Evolutionary conservation across 768 basidiomycete genomes (phyloP), one percentile per base, ranked within the genome.

Genomic region (Dendrothele bispora): DNA sequence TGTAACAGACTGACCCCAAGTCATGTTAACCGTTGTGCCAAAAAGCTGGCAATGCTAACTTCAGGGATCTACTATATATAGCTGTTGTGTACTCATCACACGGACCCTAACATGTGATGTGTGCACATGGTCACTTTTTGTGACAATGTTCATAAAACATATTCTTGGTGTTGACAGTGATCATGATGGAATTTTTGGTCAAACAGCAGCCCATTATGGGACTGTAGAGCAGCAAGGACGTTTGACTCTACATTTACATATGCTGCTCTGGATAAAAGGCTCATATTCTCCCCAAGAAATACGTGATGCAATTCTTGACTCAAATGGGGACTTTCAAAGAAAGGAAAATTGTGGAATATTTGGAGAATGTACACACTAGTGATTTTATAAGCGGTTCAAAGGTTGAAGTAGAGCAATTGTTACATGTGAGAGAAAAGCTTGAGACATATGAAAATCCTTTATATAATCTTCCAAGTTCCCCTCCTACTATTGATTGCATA

Each of bases 151-250:
- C 44, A 25, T 60, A 8, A 50, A 42, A 26, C 41, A 56, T 43
- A 38, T 55, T 2, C 35, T 59, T 1, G 45, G 51, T 1, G 14
- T 30, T 15, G 32, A 53, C 14, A 43, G 6, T 17, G 32, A 50
- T 38, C 25, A 44, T 18, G 20, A 8, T 1, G 51, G 58, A 34
- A 14, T 49, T 14, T 57, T 49, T 44, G 59, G 61, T 4, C 8
- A 46, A 0, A 55, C 55, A 11, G 17, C 26, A 3, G 50, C 39
- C 0, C 58, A 57, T 30, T 62, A 62, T 53, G 61, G 57, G 10
- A 62, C 57, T 1, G 61, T 62, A 4, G 57, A 62, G 32, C 38
- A 49, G n/a, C 61, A 62, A 44, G 59, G 59, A 17, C 43, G 55
- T 4, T 29, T 56, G 2, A 56, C 59, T 1, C 38, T 62, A 20